Evolutionary conservation across 257 asterid genomes (phyloP), one percentile per base, ranked within the genome.

Genomic region (Voacanga thouarsii): DNA sequence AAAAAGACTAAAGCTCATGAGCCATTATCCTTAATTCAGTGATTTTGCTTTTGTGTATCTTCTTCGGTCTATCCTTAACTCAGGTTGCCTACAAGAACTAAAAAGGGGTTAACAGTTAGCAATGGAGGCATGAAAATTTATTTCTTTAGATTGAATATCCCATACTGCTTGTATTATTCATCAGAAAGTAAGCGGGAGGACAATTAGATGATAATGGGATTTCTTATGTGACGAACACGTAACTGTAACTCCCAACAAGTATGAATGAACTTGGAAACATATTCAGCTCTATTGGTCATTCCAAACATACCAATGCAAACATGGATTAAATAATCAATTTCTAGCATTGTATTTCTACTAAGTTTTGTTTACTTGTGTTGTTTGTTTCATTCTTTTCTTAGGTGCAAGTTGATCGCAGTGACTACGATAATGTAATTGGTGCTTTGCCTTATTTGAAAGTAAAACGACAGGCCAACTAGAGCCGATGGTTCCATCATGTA

Each of bases 381-480:
- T 61, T 70, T 47, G 72, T 68, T 75, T 82, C 28, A 74, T 75
- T 49, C 18, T 63, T 56, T 44, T 12, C n/a, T 10, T 50, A 95
- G 99, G 84, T 91, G 37, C 99, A 93, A 93, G 98, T 95, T 72
- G 89, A 93, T 77, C 94, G 97, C 49, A 83, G 98, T 23, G 99
- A 95, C 89, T 95, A 93, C 80, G 78, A 90, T 91, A 95, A 95
- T 30, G 98, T 95, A 75, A 87, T 93, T 1, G 98, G 99, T 44
- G 98, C 98, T 43, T 88, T 95, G 89, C 99, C 99, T 10, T 95
- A 95, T 68, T 80, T 95, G 90, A 93, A 95, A 85, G 98, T 91
- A 33, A 93, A 95, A 84, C 87, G 98, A 43, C 44, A 72, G 24
- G 77, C 92, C 11, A 90, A 89, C 81, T 91, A 86, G 81, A 78